phyloP scores from a whole-genome alignment of 1,284 basidiomycete genomes.

The Heliocybe sulcata region DNA sequence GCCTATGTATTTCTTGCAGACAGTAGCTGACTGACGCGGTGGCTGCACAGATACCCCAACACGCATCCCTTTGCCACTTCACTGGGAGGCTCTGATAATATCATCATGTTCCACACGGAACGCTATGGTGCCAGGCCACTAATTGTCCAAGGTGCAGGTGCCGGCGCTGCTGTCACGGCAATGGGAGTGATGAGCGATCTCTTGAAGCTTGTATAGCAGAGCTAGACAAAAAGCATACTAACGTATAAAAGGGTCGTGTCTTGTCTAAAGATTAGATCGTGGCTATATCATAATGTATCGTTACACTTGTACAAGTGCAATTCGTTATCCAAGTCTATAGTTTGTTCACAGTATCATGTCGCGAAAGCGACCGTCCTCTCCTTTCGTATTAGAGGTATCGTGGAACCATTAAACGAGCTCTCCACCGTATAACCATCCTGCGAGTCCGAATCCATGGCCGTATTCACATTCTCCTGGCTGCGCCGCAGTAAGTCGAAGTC shows the following conservation, averaged over 20 bases:
- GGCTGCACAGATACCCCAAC: slow-evolving; percentile 62
- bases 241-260: background rate
- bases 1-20: background rate
- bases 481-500: background rate
- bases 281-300: too few relatives aligned
- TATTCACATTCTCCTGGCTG: background rate
- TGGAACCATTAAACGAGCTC: background rate
- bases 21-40: background rate
- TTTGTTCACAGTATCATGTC: background rate
- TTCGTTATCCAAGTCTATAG: background rate
- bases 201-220: slow-evolving; percentile 42
- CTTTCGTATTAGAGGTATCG: background rate
- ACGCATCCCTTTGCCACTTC: slow-evolving; percentile 94
- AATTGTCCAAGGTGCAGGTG: slow-evolving; percentile 92
- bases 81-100: slow-evolving; percentile 94
- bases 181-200: slow-evolving; percentile 93
- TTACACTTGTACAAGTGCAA: background rate
- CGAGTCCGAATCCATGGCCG: background rate
- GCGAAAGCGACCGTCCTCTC: background rate
- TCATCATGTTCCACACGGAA: slow-evolving; percentile 94
- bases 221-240: background rate
- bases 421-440: background rate
- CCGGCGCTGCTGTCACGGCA: slow-evolving; percentile 95
- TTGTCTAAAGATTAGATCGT: too few relatives aligned
- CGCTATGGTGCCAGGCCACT: slow-evolving; percentile 81